Evolutionary conservation across 805 yeast species (phyloP).

Genomic region (Wilhelminamyces savonicus): DNA sequence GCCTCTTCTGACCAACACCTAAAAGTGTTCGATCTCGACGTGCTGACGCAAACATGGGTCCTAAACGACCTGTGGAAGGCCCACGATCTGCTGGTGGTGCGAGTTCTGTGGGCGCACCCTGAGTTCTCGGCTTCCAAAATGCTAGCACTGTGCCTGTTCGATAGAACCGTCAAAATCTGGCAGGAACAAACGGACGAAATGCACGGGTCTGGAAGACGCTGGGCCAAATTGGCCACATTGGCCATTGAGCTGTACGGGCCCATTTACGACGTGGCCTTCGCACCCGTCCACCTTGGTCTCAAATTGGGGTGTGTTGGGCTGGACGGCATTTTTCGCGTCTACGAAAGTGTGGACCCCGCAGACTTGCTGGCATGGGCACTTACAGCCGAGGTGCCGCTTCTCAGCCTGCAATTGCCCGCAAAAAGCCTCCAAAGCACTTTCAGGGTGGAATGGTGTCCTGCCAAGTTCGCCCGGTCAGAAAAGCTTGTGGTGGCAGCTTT

Average conservation of each 20-base stretch:
- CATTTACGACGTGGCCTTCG: constrained; percentile 81
- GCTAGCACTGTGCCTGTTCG: constrained; percentile 84
- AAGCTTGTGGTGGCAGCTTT: constrained; percentile 78
- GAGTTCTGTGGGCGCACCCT: constrained; percentile 90
- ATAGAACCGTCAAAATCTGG: constrained; percentile 84
- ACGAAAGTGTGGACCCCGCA: constrained; percentile 87
- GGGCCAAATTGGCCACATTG: constrained; percentile 69
- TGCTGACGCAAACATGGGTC: constrained; percentile 68
- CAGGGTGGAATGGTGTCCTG: constrained; percentile 85
- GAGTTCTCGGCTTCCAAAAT: constrained; percentile 73
- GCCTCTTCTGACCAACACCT: constrained; percentile 93
- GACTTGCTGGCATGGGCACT: constrained; percentile 78
- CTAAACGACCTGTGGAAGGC: constrained; percentile 91
- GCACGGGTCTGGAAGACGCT: constrained; percentile 73
- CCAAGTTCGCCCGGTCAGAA: constrained; percentile 67
- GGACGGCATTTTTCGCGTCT: constrained; percentile 79
- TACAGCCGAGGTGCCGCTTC: constrained; percentile 61
- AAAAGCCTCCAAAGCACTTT: constrained; percentile 80
- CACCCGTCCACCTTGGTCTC: constrained; percentile 78
- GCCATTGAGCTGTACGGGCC: constrained; percentile 83
- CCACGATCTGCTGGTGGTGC: constrained; percentile 82
- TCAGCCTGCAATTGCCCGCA: constrained; percentile 63
- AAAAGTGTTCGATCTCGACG: constrained; percentile 76
- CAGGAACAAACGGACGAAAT: constrained; percentile 81
- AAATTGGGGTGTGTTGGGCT: constrained; percentile 82